Conservation (phyloP, 495 filamentous ascomycete species). For the Neohortaea acidophila region DNA sequence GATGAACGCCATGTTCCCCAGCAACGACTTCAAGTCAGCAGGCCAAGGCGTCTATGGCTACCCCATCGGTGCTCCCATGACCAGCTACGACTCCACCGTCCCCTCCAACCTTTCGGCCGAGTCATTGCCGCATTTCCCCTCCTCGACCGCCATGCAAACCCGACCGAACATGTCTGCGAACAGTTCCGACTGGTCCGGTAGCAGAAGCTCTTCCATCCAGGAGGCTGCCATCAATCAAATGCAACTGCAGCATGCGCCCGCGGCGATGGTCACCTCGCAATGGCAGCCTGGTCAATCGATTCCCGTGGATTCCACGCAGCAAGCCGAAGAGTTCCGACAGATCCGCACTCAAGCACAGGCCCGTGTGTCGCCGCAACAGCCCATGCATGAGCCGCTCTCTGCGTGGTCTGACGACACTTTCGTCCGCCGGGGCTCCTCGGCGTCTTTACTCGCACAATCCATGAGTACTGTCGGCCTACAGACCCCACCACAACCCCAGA, state of each 20-base stretch:
- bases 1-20: conserved; percentile 5
- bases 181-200: conserved; percentile 13
- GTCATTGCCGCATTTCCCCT: conserved; percentile 4
- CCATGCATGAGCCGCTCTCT: conserved; percentile 15
- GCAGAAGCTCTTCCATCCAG: conserved; percentile 11
- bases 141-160: neutral
- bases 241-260: neutral
- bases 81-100: conserved; percentile 13
- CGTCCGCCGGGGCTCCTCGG: conserved; percentile 7
- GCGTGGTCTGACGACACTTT: conserved; percentile 14
- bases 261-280: neutral
- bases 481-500: conserved; percentile 6
- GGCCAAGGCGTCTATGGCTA: neutral
- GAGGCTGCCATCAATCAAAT: conserved; percentile 1
- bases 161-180: neutral
- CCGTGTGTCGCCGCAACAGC: neutral
- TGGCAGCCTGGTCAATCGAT: conserved; percentile 18
- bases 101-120: conserved; percentile 9
- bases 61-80: conserved; percentile 2
- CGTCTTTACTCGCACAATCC: conserved; percentile 16
- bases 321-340: conserved; percentile 12
- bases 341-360: conserved; percentile 1
- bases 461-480: conserved; percentile 17
- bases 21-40: conserved; percentile 4
- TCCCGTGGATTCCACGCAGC: conserved; percentile 12